phyloP scores from a whole-genome alignment of 768 basidiomycete genomes.

The Mycena crocata region DNA sequence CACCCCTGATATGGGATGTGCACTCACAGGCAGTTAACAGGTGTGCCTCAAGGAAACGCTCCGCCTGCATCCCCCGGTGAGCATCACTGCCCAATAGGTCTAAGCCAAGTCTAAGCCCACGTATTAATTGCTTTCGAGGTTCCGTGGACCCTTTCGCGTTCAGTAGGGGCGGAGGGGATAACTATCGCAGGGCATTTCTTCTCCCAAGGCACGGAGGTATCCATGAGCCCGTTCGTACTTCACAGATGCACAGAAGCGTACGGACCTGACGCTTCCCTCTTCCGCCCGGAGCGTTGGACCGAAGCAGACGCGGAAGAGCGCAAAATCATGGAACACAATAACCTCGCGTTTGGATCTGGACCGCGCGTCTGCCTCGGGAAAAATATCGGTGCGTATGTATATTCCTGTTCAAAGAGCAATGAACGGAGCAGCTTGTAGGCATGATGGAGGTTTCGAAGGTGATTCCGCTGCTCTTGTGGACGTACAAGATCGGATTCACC shows the following conservation, averaged over 20 bases:
- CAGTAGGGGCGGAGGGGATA: not conserved
- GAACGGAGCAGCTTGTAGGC: not conserved
- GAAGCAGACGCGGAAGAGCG: conserved; percentile 15
- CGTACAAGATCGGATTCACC: conserved; percentile 15
- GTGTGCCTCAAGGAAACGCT: conserved; percentile 23
- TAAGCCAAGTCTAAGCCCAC: no score
- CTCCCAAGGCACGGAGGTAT: conserved; percentile 17
- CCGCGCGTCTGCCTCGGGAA: conserved; percentile 22
- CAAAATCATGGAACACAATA: conserved; percentile 20
- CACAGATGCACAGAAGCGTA: conserved; percentile 13
- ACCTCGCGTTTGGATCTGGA: conserved; percentile 22
- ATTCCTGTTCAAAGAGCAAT: not conserved
- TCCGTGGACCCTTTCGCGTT: conserved; percentile 19
- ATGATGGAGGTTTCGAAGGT: conserved; percentile 23
- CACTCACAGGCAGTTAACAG: no score
- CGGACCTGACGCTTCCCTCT: conserved; percentile 15
- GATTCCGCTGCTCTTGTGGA: conserved; percentile 15
- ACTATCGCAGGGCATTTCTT: conserved; percentile 9
- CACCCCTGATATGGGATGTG: no score
- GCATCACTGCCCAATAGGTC: not conserved
- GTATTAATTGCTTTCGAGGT: not conserved
- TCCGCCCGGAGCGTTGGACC: conserved; percentile 23
- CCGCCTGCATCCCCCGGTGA: conserved; percentile 20
- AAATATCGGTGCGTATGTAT: conserved; percentile 9
- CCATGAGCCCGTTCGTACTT: conserved; percentile 26